A percentile compares a stretch with the other conserved stretches of the same genome.
These are phyloP conservation scores for Grosmannia serpens DNA, from an alignment of 2,329 filamentous ascomycete genomes.

Conservation along the genomic window DNA sequence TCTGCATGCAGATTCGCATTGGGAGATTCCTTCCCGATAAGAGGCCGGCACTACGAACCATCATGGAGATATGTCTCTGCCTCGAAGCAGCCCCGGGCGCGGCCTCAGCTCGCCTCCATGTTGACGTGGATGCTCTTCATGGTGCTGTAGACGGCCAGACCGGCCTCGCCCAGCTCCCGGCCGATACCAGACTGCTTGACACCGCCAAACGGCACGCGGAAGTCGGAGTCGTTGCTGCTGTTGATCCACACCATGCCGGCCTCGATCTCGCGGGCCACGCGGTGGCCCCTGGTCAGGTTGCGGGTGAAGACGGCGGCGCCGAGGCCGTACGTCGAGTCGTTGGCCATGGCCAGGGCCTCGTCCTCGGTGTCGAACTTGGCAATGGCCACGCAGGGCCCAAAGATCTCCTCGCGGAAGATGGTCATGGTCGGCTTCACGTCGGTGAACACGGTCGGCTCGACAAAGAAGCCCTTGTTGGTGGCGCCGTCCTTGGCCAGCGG, in stretches of 20 bases:
- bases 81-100: too few species aligned
- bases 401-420: constrained; percentile 25
- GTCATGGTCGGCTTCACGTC: constrained; percentile 23
- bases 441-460: constrained; percentile 24
- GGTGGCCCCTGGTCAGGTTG: constrained; percentile 34
- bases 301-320: constrained; percentile 47
- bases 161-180: constrained; percentile 23
- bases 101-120: constrained; percentile 15
- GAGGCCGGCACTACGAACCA: too few species aligned
- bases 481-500: constrained; percentile 30
- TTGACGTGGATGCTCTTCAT: constrained; percentile 24
- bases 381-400: constrained; percentile 23
- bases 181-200: constrained; percentile 26
- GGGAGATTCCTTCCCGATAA: background rate
- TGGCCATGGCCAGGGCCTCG: constrained; percentile 23
- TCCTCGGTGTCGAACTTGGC: constrained; percentile 24
- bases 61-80: too few species aligned
- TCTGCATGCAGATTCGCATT: background rate
- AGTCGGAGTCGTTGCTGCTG: constrained; percentile 29
- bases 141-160: constrained; percentile 21
- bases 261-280: constrained; percentile 41
- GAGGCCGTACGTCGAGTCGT: constrained; percentile 43
- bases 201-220: constrained; percentile 39
- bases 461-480: constrained; percentile 24
- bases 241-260: constrained; percentile 41